Conservation (phyloP, 495 filamentous ascomycete genomes). For the Talaromyces liani region DNA sequence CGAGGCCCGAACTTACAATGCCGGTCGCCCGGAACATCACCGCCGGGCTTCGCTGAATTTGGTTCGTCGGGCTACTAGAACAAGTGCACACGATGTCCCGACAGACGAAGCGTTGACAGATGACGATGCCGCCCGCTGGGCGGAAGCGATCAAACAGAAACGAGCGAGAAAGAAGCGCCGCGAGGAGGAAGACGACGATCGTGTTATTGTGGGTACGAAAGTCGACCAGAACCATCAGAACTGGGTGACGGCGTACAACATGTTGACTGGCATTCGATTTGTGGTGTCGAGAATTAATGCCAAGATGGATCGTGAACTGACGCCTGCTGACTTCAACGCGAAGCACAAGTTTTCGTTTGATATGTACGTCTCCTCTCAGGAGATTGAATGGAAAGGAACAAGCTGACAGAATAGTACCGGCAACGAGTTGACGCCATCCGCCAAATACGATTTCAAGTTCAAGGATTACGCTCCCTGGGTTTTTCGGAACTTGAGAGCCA, state of each 20-base stretch:
- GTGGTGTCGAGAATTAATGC: slow-evolving; percentile 94
- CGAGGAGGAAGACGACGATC: slow-evolving; percentile 89
- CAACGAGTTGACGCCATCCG: slow-evolving; percentile 93
- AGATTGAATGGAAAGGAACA: neutral
- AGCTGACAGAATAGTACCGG: slow-evolving; percentile 57
- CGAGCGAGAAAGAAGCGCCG: slow-evolving; percentile 74
- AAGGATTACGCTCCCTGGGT: slow-evolving; percentile 99
- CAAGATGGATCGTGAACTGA: slow-evolving; percentile 84
- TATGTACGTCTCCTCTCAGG: slow-evolving; percentile 50
- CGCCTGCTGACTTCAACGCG: slow-evolving; percentile 82
- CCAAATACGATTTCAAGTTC: slow-evolving; percentile 99
- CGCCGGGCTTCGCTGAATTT: slow-evolving; percentile 78
- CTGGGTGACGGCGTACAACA: slow-evolving; percentile 98
- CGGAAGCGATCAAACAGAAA: slow-evolving; percentile 85
- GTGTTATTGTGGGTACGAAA: slow-evolving; percentile 93
- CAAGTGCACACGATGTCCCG: slow-evolving; percentile 73
- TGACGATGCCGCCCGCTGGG: slow-evolving; percentile 85
- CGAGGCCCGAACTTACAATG: slow-evolving; percentile 55
- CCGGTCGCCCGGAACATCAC: slow-evolving; percentile 59
- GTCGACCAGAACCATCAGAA: slow-evolving; percentile 97
- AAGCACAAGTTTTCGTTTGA: slow-evolving; percentile 98
- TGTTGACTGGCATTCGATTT: slow-evolving; percentile 98
- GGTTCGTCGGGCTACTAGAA: slow-evolving; percentile 72
- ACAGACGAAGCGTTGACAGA: slow-evolving; percentile 80
- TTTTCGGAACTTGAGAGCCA: slow-evolving; percentile 84